A percentile compares a stretch with the other conserved stretches of the same genome.
These are phyloP conservation scores for Xylaria sp. DNA, from an alignment of 495 filamentous ascomycete species.

Conservation along the genomic window DNA sequence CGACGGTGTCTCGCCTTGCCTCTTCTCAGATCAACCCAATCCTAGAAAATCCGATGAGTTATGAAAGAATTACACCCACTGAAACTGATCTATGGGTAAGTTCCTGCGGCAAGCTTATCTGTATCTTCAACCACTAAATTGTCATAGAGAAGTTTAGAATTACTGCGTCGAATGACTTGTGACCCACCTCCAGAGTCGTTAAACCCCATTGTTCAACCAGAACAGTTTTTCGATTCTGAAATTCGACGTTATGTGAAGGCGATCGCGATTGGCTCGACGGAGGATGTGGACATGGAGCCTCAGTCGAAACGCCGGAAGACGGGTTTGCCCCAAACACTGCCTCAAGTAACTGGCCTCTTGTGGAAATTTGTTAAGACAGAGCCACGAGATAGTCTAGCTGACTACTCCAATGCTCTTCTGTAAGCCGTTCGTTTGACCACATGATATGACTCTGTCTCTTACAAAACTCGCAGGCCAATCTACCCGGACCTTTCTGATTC, in stretches of 20 bases:
- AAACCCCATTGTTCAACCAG: constrained; percentile 26
- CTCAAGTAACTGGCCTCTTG: constrained; percentile 32
- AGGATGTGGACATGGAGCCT: constrained; percentile 31
- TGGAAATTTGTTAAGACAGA: constrained; percentile 36
- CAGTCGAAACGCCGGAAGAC: constrained; percentile 45
- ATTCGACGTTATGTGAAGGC: constrained; percentile 39
- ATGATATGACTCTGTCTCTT: constrained; percentile 18
- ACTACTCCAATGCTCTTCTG: constrained; percentile 35
- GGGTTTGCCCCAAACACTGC: constrained; percentile 24
- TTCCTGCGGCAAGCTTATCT: constrained; percentile 1
- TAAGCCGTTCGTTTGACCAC: constrained; percentile 33
- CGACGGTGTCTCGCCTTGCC: constrained; percentile 43
- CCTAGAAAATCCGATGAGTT: constrained; percentile 35
- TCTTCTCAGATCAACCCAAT: constrained; percentile 41
- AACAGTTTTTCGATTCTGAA: constrained; percentile 38
- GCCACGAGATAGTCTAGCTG: constrained; percentile 19
- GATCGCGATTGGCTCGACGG: constrained; percentile 26
- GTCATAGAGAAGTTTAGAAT: constrained; percentile 40
- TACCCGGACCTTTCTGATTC: constrained; percentile 40
- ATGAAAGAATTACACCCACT: constrained; percentile 30
- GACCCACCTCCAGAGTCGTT: constrained; percentile 26
- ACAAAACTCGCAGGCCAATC: constrained; percentile 31
- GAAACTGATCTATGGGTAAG: constrained; percentile 47
- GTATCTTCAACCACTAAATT: constrained; percentile 33
- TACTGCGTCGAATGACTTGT: constrained; percentile 39